phyloP scores from a whole-genome alignment of 2,329 filamentous ascomycete species.

The Fusarium bactridioides region DNA sequence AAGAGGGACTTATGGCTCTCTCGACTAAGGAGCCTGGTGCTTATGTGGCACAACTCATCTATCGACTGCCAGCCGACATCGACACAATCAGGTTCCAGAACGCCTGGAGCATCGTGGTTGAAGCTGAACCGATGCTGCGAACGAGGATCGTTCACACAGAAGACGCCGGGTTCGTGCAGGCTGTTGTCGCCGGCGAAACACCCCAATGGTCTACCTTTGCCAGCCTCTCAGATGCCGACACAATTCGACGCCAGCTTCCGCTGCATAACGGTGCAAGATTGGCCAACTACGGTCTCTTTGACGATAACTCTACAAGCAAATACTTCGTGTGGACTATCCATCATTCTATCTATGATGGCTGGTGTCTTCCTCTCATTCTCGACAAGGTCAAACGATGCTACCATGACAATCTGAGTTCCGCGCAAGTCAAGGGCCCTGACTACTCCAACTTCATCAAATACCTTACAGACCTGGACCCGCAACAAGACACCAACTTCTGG shows the following conservation, averaged over 20 bases:
- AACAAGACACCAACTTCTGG: slow-evolving; percentile 26
- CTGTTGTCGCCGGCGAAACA: slow-evolving; percentile 10
- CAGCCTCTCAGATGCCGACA: background rate
- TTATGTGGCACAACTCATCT: slow-evolving; percentile 35
- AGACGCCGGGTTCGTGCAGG: slow-evolving; percentile 27
- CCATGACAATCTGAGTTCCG: background rate
- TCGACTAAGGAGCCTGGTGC: slow-evolving; percentile 24
- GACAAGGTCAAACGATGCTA: slow-evolving; percentile 34
- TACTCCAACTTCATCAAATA: slow-evolving; percentile 29
- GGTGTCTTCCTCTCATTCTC: slow-evolving; percentile 35
- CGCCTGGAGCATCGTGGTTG: slow-evolving; percentile 18
- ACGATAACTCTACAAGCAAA: background rate
- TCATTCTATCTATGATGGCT: slow-evolving; percentile 42
- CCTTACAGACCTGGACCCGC: background rate
- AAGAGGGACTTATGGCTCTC: slow-evolving; percentile 37
- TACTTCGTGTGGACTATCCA: slow-evolving; percentile 41
- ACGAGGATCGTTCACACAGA: slow-evolving; percentile 34
- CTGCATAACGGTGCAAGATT: slow-evolving; percentile 19
- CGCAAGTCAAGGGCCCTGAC: background rate
- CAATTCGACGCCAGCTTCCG: slow-evolving; percentile 7
- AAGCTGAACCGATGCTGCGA: slow-evolving; percentile 18
- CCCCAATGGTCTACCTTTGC: slow-evolving; percentile 13
- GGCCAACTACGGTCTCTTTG: slow-evolving; percentile 1
- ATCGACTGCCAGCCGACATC: slow-evolving; percentile 6
- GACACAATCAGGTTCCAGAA: slow-evolving; percentile 19